A percentile compares a stretch with the other conserved stretches of the same genome.
Conservation (phyloP, 2,329 filamentous ascomycete genomes). For the Aspergillus unguis region DNA sequence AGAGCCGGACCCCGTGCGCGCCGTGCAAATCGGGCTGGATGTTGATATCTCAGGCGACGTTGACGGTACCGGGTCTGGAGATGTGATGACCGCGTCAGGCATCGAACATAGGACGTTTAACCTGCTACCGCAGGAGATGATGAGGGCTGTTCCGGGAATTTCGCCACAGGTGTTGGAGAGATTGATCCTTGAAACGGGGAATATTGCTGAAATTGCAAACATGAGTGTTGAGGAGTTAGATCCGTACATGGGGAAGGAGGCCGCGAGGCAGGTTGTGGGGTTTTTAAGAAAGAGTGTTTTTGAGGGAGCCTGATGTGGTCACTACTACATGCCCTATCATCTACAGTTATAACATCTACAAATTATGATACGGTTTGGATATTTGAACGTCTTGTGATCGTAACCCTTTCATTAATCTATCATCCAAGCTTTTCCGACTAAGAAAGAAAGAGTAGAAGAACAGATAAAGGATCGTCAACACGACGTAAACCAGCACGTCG, state of each 20-base stretch:
- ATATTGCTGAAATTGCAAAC: constrained; percentile 78
- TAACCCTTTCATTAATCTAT: constrained; percentile 35
- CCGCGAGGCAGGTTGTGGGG: constrained; percentile 68
- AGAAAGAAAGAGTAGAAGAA: constrained; percentile 22
- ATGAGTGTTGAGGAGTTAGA: constrained; percentile 72
- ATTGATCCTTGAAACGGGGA: constrained; percentile 69
- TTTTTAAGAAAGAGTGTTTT: constrained; percentile 73
- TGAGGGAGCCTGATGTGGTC: constrained; percentile 34
- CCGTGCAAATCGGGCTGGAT: constrained; percentile 77
- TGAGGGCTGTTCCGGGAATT: constrained; percentile 78
- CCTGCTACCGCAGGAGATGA: constrained; percentile 83
- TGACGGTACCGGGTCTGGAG: constrained; percentile 34
- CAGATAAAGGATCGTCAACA: constrained; percentile 28
- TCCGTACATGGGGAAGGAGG: constrained; percentile 71
- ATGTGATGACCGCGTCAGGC: constrained; percentile 55
- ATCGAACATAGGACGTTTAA: constrained; percentile 68
- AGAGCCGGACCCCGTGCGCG: constrained; percentile 85
- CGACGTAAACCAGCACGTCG: constrained; percentile 25
- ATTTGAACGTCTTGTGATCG: constrained; percentile 25
- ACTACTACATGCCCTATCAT: background rate
- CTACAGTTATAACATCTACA: constrained; percentile 2
- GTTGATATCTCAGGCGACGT: constrained; percentile 39
- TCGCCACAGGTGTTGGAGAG: constrained; percentile 73
- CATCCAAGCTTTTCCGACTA: constrained; percentile 22
- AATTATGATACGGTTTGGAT: constrained; percentile 1